Base-by-base conservation (phyloP, 371 early-diverging fungal genomes). In the Lichtheimia hyalospora region DNA sequence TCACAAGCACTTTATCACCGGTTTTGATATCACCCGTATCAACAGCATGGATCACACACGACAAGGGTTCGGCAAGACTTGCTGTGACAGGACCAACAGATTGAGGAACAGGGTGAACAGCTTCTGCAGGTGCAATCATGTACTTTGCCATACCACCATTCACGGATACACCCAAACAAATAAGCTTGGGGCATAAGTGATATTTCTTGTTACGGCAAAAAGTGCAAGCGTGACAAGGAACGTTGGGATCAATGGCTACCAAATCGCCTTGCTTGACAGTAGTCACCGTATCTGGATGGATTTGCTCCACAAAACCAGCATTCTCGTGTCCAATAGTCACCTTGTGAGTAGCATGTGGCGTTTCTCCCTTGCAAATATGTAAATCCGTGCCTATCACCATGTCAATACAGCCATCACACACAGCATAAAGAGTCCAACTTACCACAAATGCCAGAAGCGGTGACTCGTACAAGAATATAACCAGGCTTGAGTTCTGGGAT, bases 81-180 rank as follows among this genome's bases (percentile, higher is more conserved):
- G 84, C 84, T 0, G 75, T 73, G 42, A 75, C 77, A 39, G 84
- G 78, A 10, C 74, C 34, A 0, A 84, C 70, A 3, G 69, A 50
- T 2, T 54, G 42, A 7, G 83, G 75, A 3, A 79, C 75, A 13
- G 65, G 49, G n/a, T 66, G 72, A 20, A 71, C 71, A 10, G 81
- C 77, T 18, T 64, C 52, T 7, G 73, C 69, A 43, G 84, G 84
- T 0, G 76, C 80, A 14, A 74, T 63, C 2, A 79, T 83, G 39
- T 84, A 77, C 46, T 74, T 64, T n/a, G 81, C 75, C 84, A 84
- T 84, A 40, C 84, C 84, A 49, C 84, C 84, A 27, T 84, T 67
- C 5, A 69, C 66, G 5, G 83, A 73, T 10, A 84, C 81, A 21
- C 84, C 84, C 16, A 82, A 79, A 61, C 75, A 78, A 12, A 64